Base-by-base conservation (phyloP, 768 basidiomycete species). In the Leucocoprinus leucothites region DNA sequence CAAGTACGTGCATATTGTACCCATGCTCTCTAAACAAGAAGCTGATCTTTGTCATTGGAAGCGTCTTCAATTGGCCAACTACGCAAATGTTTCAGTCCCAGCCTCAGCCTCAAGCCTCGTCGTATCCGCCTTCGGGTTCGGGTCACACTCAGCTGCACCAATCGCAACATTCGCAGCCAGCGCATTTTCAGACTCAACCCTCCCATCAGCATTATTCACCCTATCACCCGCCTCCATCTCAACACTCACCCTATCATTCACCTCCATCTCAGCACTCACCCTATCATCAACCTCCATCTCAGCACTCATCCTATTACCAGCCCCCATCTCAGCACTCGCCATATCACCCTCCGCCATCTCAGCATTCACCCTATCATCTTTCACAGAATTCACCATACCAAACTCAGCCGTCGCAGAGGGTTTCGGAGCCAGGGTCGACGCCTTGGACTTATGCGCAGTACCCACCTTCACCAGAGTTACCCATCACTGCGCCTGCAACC, bases 1-100 rank as follows among this genome's bases (percentile, higher is more conserved):
- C 4, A 58, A 59, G 56, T 52, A 24, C 7, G 49, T 38, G 54
- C 58, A 38, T 47, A 18, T 28, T 34, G 31, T 21, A 47, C 22
- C 48, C 34, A 2, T 22, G 25, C 13, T 4, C 14, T 28, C 16
- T 21, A 18, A 44, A 40, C 46, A 28, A 11, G 11, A 31, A 31
- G 31, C 53, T 55, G 28, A 48, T 48, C 22, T n/a, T 22, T 38
- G 34, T 36, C 26, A 9, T 50, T 24, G 46, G 28, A 38, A 55
- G 53, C 38, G 7, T 47, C 3, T 49, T 42, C 42, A 34, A 22
- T 24, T 56, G 54, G 54, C 38, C 47, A 16, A 25, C 24, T 1
- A 19, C 28, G 4, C 42, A 42, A 42, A 18, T 26, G 24, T 9
- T n/a, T 40, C 53, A 31, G 26, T n/a, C 21, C 3, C 51, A 28